Conservation (phyloP, 2,329 filamentous ascomycete species). For the Ceratocystis destructans region DNA sequence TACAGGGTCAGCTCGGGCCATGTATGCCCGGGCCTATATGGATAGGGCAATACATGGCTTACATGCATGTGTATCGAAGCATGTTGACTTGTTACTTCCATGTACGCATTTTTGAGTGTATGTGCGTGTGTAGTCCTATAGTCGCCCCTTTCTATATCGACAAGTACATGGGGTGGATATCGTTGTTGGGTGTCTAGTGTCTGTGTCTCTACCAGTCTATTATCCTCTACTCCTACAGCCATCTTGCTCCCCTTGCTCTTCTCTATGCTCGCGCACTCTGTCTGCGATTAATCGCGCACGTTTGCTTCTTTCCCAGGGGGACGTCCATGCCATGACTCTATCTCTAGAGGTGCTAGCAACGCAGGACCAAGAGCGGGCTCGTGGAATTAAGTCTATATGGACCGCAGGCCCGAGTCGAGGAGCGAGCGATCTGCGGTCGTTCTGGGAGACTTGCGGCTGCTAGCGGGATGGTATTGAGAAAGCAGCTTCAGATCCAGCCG, state of each 20-base stretch:
- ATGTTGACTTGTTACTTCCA: too few relatives aligned
- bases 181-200: neutral
- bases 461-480: neutral
- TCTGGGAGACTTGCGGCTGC: neutral
- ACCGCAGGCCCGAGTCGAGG: neutral
- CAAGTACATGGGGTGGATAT: neutral
- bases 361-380: neutral
- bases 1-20: neutral
- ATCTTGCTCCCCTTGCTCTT: neutral
- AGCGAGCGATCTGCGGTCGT: neutral
- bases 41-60: neutral
- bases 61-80: neutral
- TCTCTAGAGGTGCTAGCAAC: neutral
- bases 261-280: neutral
- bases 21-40: neutral
- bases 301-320: neutral
- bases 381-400: slow-evolving; percentile 5
- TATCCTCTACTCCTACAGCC: neutral
- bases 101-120: too few relatives aligned
- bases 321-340: neutral
- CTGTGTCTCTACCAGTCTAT: neutral
- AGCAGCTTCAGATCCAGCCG: too few relatives aligned
- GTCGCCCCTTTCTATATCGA: neutral
- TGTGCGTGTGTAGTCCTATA: neutral
- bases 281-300: neutral